A percentile compares a stretch with the other conserved stretches of the same genome.
phyloP scores from a whole-genome alignment of 1,284 basidiomycete genomes.

The Microbotryum lychnidis-dioicae region DNA sequence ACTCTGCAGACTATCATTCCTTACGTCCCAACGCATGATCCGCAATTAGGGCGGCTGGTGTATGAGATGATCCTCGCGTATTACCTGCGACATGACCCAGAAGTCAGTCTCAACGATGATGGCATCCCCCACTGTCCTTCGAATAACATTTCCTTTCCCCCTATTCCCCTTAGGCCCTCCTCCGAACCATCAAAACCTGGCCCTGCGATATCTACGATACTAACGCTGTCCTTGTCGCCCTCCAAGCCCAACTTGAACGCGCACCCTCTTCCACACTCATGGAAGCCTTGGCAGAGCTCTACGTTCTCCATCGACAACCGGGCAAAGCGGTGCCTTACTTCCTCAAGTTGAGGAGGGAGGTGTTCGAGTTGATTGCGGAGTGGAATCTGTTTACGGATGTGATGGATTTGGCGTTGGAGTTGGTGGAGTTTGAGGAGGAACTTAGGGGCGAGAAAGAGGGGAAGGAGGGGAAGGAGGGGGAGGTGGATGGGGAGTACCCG shows the following conservation, averaged over 20 bases:
- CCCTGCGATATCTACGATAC: constrained; percentile 85
- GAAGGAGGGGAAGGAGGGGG: not conserved
- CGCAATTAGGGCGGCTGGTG: constrained; percentile 69
- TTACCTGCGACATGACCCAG: constrained; percentile 68
- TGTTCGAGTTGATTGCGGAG: constrained; percentile 90
- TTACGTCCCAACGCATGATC: constrained; percentile 71
- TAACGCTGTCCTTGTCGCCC: constrained; percentile 72
- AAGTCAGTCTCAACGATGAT: constrained; percentile 46
- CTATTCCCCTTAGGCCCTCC: constrained; percentile 51
- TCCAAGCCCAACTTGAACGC: constrained; percentile 67
- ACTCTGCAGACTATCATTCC: constrained; percentile 68
- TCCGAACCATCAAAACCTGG: constrained; percentile 77
- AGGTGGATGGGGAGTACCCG: constrained; percentile 18
- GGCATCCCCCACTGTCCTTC: not conserved
- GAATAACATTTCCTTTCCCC: not conserved
- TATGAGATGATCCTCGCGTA: constrained; percentile 94
- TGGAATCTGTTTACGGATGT: constrained; percentile 92
- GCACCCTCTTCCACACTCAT: constrained; percentile 56
- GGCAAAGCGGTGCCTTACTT: constrained; percentile 88
- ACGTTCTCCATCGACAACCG: constrained; percentile 77
- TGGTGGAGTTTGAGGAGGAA: constrained; percentile 83
- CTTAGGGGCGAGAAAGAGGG: constrained; percentile 1
- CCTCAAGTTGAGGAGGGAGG: constrained; percentile 75
- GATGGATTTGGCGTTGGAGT: constrained; percentile 79
- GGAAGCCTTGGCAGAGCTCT: constrained; percentile 89